Percentiles rank a stretch among this genome's conserved stretches.
Evolutionary conservation across 2,329 filamentous ascomycete genomes (phyloP).

Genomic region (Colletotrichum sp.): DNA sequence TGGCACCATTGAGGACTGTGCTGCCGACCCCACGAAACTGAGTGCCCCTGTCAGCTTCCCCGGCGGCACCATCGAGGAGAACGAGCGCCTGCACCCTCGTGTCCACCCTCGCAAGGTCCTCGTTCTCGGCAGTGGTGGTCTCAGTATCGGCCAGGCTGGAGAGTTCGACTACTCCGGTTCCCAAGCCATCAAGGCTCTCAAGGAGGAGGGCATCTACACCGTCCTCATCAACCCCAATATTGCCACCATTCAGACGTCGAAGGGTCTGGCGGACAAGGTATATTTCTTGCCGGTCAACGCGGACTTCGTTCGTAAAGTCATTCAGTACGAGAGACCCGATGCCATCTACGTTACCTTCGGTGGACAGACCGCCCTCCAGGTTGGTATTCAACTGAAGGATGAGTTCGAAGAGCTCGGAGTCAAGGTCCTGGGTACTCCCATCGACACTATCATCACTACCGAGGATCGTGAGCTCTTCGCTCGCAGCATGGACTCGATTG

Average conservation of each 20-base stretch:
- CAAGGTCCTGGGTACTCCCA: conserved; percentile 92
- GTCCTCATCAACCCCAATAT: conserved; percentile 99
- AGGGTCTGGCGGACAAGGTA: conserved; percentile 96
- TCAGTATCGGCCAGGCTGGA: conserved; percentile 96
- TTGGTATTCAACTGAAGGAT: conserved; percentile 96
- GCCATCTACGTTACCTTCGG: conserved; percentile 98
- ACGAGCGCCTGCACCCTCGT: conserved; percentile 75
- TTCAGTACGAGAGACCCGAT: conserved; percentile 91
- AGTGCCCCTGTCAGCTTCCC: conserved; percentile 82
- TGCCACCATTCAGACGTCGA: conserved; percentile 97
- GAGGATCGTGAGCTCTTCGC: conserved; percentile 98
- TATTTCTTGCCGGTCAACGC: conserved; percentile 98
- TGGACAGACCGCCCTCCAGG: conserved; percentile 94
- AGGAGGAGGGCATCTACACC: conserved; percentile 97
- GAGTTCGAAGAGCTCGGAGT: conserved; percentile 94
- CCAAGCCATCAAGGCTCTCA: conserved; percentile 97
- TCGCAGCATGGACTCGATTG: conserved; percentile 97
- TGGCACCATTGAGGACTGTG: conserved; percentile 76
- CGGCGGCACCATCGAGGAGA: conserved; percentile 81
- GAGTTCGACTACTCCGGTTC: conserved; percentile 99
- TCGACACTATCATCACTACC: conserved; percentile 97
- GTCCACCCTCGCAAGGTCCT: conserved; percentile 94
- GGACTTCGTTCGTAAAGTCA: conserved; percentile 97
- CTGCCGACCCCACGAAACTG: conserved; percentile 71
- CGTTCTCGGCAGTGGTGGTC: conserved; percentile 89